Evolutionary conservation across 2,329 filamentous ascomycete genomes (phyloP).

Genomic region (Colletotrichum agaves): DNA sequence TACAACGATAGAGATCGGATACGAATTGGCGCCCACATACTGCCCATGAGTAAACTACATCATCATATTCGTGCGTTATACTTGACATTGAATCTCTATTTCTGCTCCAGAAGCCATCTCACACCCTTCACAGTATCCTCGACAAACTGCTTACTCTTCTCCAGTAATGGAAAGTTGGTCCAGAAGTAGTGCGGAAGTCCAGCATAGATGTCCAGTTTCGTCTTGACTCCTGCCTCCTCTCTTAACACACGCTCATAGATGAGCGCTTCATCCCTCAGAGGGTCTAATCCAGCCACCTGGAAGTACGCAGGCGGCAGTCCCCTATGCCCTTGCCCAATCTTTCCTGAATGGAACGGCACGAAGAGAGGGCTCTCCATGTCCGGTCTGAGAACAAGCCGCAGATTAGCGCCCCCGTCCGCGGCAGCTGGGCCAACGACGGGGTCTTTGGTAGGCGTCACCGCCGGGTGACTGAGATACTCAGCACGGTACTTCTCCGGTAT

Average conservation of each 20-base stretch:
- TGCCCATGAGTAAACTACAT: no score
- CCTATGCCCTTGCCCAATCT: conserved; percentile 7
- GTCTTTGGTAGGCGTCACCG: neutral
- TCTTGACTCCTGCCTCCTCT: conserved; percentile 56
- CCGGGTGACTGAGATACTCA: conserved; percentile 29
- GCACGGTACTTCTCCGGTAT: conserved; percentile 23
- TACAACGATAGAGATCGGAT: no score
- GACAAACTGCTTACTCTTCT: conserved; percentile 16
- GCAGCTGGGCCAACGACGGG: neutral
- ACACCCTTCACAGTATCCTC: conserved; percentile 20
- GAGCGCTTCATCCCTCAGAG: conserved; percentile 61
- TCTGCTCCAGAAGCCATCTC: conserved; percentile 23
- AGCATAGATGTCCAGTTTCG: conserved; percentile 49
- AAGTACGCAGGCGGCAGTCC: conserved; percentile 44
- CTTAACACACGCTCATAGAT: conserved; percentile 61
- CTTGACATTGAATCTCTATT: neutral
- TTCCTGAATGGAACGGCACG: conserved; percentile 20
- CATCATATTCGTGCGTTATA: no score
- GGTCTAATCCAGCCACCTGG: conserved; percentile 62
- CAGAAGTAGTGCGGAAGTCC: conserved; percentile 35
- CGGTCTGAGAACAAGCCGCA: neutral
- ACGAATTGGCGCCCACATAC: no score
- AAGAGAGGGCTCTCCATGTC: conserved; percentile 34
- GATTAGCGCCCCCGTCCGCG: neutral
- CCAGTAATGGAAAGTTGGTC: conserved; percentile 20